Percentiles rank a stretch among this genome's conserved stretches.
Conservation (phyloP, 139 green algal species). For the Dunaliella sp. region DNA sequence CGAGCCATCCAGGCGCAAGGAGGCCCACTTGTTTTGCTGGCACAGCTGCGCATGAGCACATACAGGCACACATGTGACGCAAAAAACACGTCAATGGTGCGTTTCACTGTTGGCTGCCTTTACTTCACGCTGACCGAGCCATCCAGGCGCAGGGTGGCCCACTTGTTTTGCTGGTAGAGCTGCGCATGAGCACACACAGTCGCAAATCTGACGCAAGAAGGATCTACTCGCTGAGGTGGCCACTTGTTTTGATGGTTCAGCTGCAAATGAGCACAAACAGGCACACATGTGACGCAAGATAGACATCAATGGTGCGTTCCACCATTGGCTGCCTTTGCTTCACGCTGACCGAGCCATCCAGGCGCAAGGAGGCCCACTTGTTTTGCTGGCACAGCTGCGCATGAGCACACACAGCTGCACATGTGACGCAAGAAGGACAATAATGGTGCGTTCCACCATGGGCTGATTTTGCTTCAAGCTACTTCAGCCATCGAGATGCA, state of each 20-base stretch:
- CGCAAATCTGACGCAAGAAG: too few species aligned
- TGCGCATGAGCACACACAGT: slow-evolving; percentile 5
- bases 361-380: slow-evolving; percentile 75
- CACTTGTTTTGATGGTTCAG: too few species aligned
- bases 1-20: slow-evolving; percentile 77
- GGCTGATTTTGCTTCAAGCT: too few species aligned
- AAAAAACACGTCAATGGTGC: too few species aligned
- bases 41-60: slow-evolving; percentile 5
- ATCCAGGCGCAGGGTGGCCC: slow-evolving; percentile 80
- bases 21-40: slow-evolving; percentile 65
- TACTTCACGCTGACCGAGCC: slow-evolving; percentile 58
- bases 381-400: slow-evolving; percentile 29
- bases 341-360: slow-evolving; percentile 70
- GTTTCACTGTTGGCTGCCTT: slow-evolving; percentile 71
- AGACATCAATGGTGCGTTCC: slow-evolving; percentile 84
- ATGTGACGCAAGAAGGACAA: too few species aligned
- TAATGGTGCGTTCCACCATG: too few species aligned
- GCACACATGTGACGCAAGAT: too few species aligned
- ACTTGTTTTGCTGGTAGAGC: slow-evolving; percentile 46
- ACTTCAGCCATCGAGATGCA: too few species aligned
- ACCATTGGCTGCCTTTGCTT: slow-evolving; percentile 69
- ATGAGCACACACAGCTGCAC: background rate
- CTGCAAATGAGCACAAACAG: too few species aligned
- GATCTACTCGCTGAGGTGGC: too few species aligned
- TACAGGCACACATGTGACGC: too few species aligned